Percentiles rank a stretch among this genome's conserved stretches.
Evolutionary conservation across 2,329 filamentous ascomycete genomes (phyloP).

Genomic region (Stylonectria norvegica): DNA sequence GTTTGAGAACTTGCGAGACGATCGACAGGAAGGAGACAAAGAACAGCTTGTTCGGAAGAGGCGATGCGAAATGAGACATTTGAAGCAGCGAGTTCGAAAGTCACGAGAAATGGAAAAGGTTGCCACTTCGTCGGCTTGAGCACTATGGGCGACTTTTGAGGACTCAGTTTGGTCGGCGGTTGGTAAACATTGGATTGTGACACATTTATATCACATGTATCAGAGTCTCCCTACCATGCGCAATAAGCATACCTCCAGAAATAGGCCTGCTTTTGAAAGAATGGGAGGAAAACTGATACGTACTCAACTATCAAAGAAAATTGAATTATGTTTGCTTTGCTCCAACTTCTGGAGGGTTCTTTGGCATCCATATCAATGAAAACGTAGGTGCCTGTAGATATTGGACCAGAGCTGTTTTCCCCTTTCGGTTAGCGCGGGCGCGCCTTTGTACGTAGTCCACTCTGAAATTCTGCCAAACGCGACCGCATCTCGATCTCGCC

Average conservation of each 20-base stretch:
- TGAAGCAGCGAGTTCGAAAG: conserved; percentile 36
- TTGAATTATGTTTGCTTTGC: conserved; percentile 3
- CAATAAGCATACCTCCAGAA: too few relatives aligned
- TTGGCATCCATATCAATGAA: too few relatives aligned
- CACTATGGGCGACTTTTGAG: too few relatives aligned
- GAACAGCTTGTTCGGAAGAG: conserved; percentile 27
- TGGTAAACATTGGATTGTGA: too few relatives aligned
- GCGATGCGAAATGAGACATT: conserved; percentile 32
- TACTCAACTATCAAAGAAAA: conserved; percentile 3
- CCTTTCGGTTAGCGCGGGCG: conserved; percentile 34
- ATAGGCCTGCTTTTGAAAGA: too few relatives aligned
- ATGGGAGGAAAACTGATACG: too few relatives aligned
- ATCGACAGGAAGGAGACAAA: conserved; percentile 21
- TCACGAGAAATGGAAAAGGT: conserved; percentile 29
- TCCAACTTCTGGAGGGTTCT: too few relatives aligned
- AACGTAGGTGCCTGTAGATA: conserved; percentile 1
- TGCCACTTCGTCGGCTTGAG: too few relatives aligned
- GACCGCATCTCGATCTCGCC: conserved; percentile 24
- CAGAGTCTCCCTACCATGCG: too few relatives aligned
- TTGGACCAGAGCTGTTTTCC: conserved; percentile 33
- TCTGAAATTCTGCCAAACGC: conserved; percentile 35
- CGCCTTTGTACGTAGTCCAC: conserved; percentile 19
- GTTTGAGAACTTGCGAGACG: conserved; percentile 44
- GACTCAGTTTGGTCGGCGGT: too few relatives aligned
- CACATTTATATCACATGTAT: too few relatives aligned